Percentiles rank a stretch among this genome's conserved stretches.
phyloP scores from a whole-genome alignment of 495 filamentous ascomycete genomes.

The Penicillium cinerascens region DNA sequence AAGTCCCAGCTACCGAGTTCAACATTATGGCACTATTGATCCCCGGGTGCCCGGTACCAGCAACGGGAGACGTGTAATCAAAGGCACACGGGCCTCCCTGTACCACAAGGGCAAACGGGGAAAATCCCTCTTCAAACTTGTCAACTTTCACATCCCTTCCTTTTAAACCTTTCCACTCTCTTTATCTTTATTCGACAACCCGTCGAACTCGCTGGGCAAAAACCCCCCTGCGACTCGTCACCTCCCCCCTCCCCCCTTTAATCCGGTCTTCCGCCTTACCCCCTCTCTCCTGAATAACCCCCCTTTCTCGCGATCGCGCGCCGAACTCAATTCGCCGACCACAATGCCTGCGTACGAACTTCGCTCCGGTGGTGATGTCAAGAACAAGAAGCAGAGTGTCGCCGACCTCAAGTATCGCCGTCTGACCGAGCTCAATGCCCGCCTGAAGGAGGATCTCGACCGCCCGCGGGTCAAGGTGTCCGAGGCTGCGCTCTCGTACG shows the following conservation, averaged over 20 bases:
- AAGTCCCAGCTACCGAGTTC: neutral
- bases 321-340: constrained; percentile 10
- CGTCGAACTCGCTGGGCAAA: constrained; percentile 4
- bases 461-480: constrained; percentile 92
- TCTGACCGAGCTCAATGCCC: constrained; percentile 91
- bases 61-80: neutral
- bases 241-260: constrained; percentile 1
- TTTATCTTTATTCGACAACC: constrained; percentile 13
- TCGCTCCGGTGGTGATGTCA: constrained; percentile 62
- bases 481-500: constrained; percentile 88
- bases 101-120: constrained; percentile 13
- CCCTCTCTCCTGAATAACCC: neutral
- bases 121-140: constrained; percentile 21
- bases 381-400: constrained; percentile 99
- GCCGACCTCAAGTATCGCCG: constrained; percentile 95
- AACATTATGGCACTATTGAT: constrained; percentile 10
- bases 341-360: constrained; percentile 55
- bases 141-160: constrained; percentile 12
- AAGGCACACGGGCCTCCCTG: neutral
- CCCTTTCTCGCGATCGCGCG: constrained; percentile 12
- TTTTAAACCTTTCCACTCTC: constrained; percentile 24
- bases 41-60: neutral
- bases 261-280: neutral
- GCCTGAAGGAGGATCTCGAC: constrained; percentile 91
- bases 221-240: neutral